Percentiles rank a stretch among this genome's conserved stretches.
phyloP scores from a whole-genome alignment of 176 grass and related monocot species.

The Puccinellia tenuiflora region DNA sequence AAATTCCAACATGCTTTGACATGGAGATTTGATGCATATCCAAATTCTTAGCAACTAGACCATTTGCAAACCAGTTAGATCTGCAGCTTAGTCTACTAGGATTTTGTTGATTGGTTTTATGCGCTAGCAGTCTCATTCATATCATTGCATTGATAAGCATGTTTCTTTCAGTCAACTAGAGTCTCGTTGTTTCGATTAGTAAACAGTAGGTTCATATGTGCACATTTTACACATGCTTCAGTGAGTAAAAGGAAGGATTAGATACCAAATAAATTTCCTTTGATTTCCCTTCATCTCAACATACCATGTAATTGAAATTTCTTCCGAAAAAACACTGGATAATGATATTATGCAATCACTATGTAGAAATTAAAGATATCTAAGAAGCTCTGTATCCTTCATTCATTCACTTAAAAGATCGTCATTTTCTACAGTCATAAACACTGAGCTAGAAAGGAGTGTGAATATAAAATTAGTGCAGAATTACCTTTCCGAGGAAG shows the following conservation, averaged over 20 bases:
- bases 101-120: not conserved
- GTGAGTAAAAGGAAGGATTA: not conserved
- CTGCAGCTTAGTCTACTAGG: not conserved
- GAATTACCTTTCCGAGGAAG: slow-evolving; percentile 94
- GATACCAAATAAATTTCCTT: not conserved
- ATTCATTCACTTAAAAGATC: not conserved
- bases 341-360: not conserved
- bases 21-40: not conserved
- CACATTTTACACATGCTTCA: not conserved
- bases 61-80: not conserved
- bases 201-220: not conserved
- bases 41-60: not conserved
- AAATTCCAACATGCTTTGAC: not conserved
- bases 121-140: not conserved
- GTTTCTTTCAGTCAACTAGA: not conserved
- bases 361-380: not conserved
- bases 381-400: not conserved
- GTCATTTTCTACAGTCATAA: not conserved
- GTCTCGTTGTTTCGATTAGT: not conserved
- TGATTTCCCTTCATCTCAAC: not conserved
- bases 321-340: not conserved
- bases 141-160: not conserved
- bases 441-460: not conserved
- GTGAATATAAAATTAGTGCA: not conserved
- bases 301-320: not conserved